Percentiles rank a stretch among this genome's conserved stretches.
Conservation (phyloP, 768 basidiomycete species). For the Tulasnella sp. region DNA sequence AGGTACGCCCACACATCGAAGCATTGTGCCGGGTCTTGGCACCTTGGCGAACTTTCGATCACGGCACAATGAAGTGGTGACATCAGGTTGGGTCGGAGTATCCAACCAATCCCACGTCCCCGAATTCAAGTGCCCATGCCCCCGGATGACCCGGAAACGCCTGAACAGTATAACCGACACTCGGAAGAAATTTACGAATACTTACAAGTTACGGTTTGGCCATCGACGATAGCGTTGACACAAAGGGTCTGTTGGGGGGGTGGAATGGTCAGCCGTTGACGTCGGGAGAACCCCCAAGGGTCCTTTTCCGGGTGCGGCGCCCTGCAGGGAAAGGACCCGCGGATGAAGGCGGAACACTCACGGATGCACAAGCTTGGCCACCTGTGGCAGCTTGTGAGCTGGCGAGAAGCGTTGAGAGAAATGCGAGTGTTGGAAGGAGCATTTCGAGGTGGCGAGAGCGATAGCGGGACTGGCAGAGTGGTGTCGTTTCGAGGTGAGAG, state of each 20-base stretch:
- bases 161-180: neutral
- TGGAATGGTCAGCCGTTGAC: neutral
- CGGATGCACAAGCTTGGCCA: constrained; percentile 25
- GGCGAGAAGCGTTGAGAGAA: constrained; percentile 19
- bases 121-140: neutral
- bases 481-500: neutral
- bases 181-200: too few species aligned
- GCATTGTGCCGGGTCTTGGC: neutral
- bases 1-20: neutral
- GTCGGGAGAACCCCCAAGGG: neutral
- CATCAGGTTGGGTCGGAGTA: neutral
- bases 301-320: neutral
- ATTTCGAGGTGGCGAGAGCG: neutral
- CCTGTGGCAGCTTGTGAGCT: constrained; percentile 26
- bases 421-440: neutral
- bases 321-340: neutral
- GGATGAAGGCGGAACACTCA: constrained; percentile 10
- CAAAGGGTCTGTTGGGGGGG: neutral
- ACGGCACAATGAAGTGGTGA: neutral
- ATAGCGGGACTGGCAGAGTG: neutral
- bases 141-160: neutral
- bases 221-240: constrained; percentile 23
- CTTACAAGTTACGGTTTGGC: constrained; percentile 20
- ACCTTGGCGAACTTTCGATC: neutral
- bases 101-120: neutral